Conservation (phyloP, 129 eudicot genomes). For the Tanacetum coccineum region DNA sequence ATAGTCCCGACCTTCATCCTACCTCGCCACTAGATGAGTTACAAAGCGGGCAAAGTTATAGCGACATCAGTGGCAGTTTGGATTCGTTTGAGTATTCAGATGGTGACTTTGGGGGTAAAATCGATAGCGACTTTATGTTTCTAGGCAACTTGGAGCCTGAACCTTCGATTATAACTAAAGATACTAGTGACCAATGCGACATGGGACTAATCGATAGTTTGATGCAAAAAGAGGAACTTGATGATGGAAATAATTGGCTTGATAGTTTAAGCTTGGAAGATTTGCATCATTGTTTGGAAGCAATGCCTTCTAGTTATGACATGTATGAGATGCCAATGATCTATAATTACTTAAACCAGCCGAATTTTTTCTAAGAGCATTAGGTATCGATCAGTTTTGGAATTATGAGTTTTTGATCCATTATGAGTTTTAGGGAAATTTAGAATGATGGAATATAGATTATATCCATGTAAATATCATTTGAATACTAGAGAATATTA, state of each 20-base stretch:
- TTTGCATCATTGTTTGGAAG: slow-evolving; percentile 23
- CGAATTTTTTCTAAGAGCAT: not conserved
- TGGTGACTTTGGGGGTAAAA: slow-evolving; percentile 25
- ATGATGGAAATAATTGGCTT: slow-evolving; percentile 27
- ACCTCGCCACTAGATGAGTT: slow-evolving; percentile 15
- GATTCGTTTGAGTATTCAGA: slow-evolving; percentile 26
- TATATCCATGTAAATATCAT: slow-evolving; percentile 6
- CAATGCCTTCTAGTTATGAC: slow-evolving; percentile 26
- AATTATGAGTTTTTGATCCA: not conserved
- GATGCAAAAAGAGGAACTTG: slow-evolving; percentile 8
- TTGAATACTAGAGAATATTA: too few relatives aligned
- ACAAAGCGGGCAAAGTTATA: slow-evolving; percentile 7
- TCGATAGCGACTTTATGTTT: slow-evolving; percentile 14
- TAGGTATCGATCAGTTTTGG: slow-evolving; percentile 5
- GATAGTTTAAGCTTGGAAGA: slow-evolving; percentile 32
- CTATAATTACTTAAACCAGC: slow-evolving; percentile 8
- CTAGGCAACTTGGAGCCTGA: not conserved
- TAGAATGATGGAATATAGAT: not conserved
- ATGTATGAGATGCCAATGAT: slow-evolving; percentile 13
- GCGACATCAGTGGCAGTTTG: slow-evolving; percentile 25
- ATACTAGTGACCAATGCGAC: not conserved
- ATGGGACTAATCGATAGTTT: not conserved
- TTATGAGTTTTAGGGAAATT: too few relatives aligned
- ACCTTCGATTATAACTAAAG: not conserved
- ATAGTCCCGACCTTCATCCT: not conserved